A percentile compares a stretch with the other conserved stretches of the same genome.
Conservation (phyloP, 108 stramenopile genomes). For the Epithemia pelagica region DNA sequence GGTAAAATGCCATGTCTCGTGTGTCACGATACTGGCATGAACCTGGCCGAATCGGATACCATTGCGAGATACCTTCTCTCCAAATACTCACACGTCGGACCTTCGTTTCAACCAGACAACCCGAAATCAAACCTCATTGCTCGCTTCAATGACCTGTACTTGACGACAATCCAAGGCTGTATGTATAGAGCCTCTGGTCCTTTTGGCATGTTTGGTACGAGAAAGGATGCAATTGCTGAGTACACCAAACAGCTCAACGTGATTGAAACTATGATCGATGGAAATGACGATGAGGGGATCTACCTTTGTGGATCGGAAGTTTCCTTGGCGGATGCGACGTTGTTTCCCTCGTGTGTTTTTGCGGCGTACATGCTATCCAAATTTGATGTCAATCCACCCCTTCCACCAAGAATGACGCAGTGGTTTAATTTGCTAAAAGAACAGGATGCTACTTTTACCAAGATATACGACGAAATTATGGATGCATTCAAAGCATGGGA, state of each 20-base stretch:
- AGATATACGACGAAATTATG: slow-evolving; percentile 66
- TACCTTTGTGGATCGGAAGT: slow-evolving; percentile 88
- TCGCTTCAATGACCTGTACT: slow-evolving; percentile 90
- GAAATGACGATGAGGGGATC: slow-evolving; percentile 25
- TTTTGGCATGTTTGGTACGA: slow-evolving; percentile 67
- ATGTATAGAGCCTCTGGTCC: slow-evolving; percentile 86
- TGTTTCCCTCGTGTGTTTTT: slow-evolving; percentile 87
- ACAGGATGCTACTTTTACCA: slow-evolving; percentile 51
- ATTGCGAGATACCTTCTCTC: slow-evolving; percentile 79
- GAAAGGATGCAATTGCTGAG: slow-evolving; percentile 72
- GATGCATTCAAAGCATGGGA: slow-evolving; percentile 43
- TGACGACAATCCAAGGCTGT: slow-evolving; percentile 86
- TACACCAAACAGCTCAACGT: slow-evolving; percentile 61
- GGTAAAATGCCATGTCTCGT: slow-evolving; percentile 85
- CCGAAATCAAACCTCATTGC: slow-evolving; percentile 75
- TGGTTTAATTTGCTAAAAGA: slow-evolving; percentile 65
- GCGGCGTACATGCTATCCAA: slow-evolving; percentile 86
- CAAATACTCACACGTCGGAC: slow-evolving; percentile 50
- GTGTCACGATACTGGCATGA: slow-evolving; percentile 22
- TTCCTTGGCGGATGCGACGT: slow-evolving; percentile 88
- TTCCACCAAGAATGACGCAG: slow-evolving; percentile 46
- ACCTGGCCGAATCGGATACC: slow-evolving; percentile 83
- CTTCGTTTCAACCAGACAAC: slow-evolving; percentile 80
- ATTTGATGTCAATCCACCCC: slow-evolving; percentile 47
- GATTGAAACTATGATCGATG: slow-evolving; percentile 60